phyloP scores from a whole-genome alignment of 169 alveolate species.

The Plasmodium vinckei region DNA sequence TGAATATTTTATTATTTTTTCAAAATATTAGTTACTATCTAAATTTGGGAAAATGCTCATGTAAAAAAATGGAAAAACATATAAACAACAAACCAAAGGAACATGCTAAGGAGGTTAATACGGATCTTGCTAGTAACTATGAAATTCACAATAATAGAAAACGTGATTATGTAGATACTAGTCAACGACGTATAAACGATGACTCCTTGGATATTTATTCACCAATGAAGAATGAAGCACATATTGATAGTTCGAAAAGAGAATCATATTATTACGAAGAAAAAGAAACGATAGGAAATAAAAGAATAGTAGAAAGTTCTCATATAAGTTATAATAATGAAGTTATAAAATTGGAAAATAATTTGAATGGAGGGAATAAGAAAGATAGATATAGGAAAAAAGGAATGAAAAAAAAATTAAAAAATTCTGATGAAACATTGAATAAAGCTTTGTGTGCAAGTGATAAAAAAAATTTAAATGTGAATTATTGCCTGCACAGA shows the following conservation, averaged over 20 bases:
- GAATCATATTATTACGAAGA: not conserved
- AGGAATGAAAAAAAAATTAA: not conserved
- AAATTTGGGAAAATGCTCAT: not conserved
- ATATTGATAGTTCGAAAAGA: no score
- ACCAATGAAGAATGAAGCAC: no score
- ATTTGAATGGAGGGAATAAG: not conserved
- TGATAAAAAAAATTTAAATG: not conserved
- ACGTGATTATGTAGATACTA: no score
- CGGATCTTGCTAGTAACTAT: no score
- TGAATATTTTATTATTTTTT: constrained; percentile 19
- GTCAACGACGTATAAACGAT: no score
- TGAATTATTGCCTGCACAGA: not conserved
- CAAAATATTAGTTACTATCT: not conserved
- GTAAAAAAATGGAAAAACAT: not conserved
- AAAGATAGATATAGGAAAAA: not conserved
- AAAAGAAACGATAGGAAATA: not conserved
- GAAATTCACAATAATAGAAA: no score
- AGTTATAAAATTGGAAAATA: not conserved
- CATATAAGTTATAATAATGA: no score
- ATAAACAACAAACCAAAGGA: not conserved
- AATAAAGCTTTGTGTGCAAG: not conserved
- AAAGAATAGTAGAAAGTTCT: not conserved
- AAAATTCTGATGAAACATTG: not conserved
- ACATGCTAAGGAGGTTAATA: no score
- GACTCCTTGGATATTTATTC: no score